Evolutionary conservation across 1,139 yeast species (phyloP).

Genomic region (Scheffersomyces lignicola): DNA sequence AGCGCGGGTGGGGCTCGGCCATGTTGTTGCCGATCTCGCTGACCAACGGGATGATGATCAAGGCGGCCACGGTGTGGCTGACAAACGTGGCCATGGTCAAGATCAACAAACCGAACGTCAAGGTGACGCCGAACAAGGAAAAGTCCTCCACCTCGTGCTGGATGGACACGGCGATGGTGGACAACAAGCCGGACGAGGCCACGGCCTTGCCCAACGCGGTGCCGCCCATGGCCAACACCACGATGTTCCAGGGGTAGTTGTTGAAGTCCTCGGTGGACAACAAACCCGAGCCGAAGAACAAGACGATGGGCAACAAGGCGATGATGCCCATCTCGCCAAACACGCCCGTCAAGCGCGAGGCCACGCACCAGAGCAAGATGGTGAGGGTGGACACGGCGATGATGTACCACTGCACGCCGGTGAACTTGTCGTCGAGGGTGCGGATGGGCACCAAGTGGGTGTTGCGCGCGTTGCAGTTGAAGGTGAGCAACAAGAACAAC

Average conservation of each 20-base stretch:
- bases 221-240: conserved; percentile 77
- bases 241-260: conserved; percentile 76
- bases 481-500: conserved; percentile 57
- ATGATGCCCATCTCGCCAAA: conserved; percentile 75
- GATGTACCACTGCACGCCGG: conserved; percentile 65
- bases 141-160: conserved; percentile 57
- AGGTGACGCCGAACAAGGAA: conserved; percentile 57
- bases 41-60: conserved; percentile 68
- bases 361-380: conserved; percentile 72
- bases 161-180: conserved; percentile 60
- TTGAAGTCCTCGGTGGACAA: conserved; percentile 66
- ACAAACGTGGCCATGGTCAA: conserved; percentile 73
- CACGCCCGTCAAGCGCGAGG: conserved; percentile 51
- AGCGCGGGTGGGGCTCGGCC: conserved; percentile 55
- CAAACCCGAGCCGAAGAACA: conserved; percentile 71
- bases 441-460: conserved; percentile 51
- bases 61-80: conserved; percentile 76
- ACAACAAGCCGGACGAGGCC: conserved; percentile 65
- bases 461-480: conserved; percentile 45
- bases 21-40: conserved; percentile 65
- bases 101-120: conserved; percentile 67
- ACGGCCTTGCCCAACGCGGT: conserved; percentile 75
- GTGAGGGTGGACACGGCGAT: conserved; percentile 52
- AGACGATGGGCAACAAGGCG: conserved; percentile 63
- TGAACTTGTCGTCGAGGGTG: conserved; percentile 60